These are phyloP conservation scores for Colletotrichum sp. DNA, from an alignment of 2,329 filamentous ascomycete genomes.

Conservation along the genomic window DNA sequence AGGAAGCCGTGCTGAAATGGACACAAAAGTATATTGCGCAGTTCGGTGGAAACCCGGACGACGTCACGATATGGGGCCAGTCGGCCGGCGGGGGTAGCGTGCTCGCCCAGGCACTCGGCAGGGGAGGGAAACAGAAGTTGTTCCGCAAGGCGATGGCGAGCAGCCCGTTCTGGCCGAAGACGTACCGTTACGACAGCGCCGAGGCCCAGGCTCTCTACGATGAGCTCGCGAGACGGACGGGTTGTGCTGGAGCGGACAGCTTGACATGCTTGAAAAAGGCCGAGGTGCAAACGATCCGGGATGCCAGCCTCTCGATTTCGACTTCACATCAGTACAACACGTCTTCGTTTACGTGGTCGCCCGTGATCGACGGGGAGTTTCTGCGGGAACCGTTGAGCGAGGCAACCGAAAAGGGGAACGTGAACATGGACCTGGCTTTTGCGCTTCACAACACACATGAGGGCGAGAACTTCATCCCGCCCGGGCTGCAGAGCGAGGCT, in stretches of 20 bases:
- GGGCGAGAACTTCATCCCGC: conserved; percentile 65
- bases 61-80: conserved; percentile 32
- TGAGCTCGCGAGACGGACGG: conserved; percentile 48
- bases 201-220: conserved; percentile 58
- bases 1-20: conserved; percentile 31
- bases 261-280: conserved; percentile 59
- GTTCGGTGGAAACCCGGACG: conserved; percentile 30
- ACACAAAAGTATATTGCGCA: conserved; percentile 28
- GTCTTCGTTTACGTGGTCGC: conserved; percentile 63
- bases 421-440: conserved; percentile 53
- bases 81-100: conserved; percentile 30
- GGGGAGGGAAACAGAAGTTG: conserved; percentile 17
- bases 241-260: conserved; percentile 50
- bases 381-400: conserved; percentile 51
- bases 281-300: conserved; percentile 57
- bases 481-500: conserved; percentile 43
- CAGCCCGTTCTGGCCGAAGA: conserved; percentile 65
- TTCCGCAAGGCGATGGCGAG: conserved; percentile 36
- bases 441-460: conserved; percentile 69
- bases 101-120: conserved; percentile 17
- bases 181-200: conserved; percentile 54
- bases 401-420: conserved; percentile 37
- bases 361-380: conserved; percentile 63
- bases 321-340: conserved; percentile 57
- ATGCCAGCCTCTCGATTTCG: conserved; percentile 55